Conservation (phyloP, 345 rosid genomes). For the Dimocarpus longan region DNA sequence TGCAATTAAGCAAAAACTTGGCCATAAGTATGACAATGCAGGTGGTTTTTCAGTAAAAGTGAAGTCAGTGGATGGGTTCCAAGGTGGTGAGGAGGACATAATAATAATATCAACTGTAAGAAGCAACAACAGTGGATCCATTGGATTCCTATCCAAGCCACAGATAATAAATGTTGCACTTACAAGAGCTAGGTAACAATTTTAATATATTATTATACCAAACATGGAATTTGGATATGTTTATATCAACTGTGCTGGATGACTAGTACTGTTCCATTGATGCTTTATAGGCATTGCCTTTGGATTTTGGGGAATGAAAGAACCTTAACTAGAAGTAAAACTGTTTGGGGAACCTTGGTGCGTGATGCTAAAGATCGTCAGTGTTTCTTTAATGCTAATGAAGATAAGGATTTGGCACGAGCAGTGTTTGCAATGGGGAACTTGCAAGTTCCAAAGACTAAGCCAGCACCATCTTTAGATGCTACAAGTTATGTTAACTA, state of each 20-base stretch:
- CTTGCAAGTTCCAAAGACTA: slow-evolving; percentile 21
- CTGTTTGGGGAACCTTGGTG: slow-evolving; percentile 39
- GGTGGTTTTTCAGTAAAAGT: neutral
- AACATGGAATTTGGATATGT: neutral
- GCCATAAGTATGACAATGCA: neutral
- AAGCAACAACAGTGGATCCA: neutral
- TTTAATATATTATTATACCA: neutral
- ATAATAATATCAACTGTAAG: slow-evolving; percentile 3
- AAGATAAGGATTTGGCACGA: slow-evolving; percentile 39
- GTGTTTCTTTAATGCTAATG: slow-evolving; percentile 46
- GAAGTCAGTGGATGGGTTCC: slow-evolving; percentile 11
- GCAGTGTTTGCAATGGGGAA: slow-evolving; percentile 34
- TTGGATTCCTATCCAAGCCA: neutral
- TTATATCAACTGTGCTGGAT: neutral
- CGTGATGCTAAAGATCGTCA: slow-evolving; percentile 41
- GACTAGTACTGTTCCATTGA: neutral
- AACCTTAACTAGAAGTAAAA: slow-evolving; percentile 35
- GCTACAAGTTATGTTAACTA: slow-evolving; percentile 36
- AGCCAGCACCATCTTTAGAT: slow-evolving; percentile 6
- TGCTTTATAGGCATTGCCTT: slow-evolving; percentile 39
- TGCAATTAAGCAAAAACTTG: slow-evolving; percentile 1
- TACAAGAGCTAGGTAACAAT: slow-evolving; percentile 46
- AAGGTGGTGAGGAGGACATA: slow-evolving; percentile 2
- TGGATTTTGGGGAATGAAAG: slow-evolving; percentile 54
- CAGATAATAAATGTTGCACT: slow-evolving; percentile 30